Evolutionary conservation across 768 basidiomycete genomes (phyloP).

Genomic region (Podaxis sp.): DNA sequence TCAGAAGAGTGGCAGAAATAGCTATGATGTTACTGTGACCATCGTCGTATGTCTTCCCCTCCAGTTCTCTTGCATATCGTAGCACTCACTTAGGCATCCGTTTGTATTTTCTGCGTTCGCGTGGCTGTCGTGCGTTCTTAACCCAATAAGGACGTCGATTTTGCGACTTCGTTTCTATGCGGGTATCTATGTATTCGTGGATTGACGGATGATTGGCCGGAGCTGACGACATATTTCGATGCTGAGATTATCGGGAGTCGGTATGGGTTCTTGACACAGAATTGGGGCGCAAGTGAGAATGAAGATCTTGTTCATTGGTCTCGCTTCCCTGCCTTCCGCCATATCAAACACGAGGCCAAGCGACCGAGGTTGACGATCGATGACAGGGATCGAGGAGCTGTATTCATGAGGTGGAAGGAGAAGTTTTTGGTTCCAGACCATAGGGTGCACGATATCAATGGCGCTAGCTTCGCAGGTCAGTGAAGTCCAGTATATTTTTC

Average conservation of each 20-base stretch:
- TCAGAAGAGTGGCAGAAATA: conserved; percentile 91
- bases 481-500: conserved; percentile 15
- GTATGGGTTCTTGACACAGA: conserved; percentile 87
- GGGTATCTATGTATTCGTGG: conserved; percentile 94
- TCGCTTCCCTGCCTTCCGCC: conserved; percentile 87
- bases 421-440: conserved; percentile 95
- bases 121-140: not conserved
- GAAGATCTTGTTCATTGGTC: conserved; percentile 96
- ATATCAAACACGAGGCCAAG: conserved; percentile 77
- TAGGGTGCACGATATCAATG: conserved; percentile 89
- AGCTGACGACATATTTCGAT: conserved; percentile 95
- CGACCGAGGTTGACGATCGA: conserved; percentile 76
- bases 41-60: conserved; percentile 69
- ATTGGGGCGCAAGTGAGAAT: conserved; percentile 88
- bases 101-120: not conserved
- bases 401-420: conserved; percentile 98
- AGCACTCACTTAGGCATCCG: not conserved
- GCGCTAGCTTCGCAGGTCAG: conserved; percentile 92
- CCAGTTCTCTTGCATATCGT: conserved; percentile 14
- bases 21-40: conserved; percentile 92
- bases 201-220: conserved; percentile 91
- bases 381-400: conserved; percentile 74
- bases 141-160: conserved; percentile 76
- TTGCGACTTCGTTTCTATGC: conserved; percentile 79
- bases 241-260: conserved; percentile 93